Conservation (phyloP, 2,329 filamentous ascomycete species). For the Colletotrichum gloeosporioides region DNA sequence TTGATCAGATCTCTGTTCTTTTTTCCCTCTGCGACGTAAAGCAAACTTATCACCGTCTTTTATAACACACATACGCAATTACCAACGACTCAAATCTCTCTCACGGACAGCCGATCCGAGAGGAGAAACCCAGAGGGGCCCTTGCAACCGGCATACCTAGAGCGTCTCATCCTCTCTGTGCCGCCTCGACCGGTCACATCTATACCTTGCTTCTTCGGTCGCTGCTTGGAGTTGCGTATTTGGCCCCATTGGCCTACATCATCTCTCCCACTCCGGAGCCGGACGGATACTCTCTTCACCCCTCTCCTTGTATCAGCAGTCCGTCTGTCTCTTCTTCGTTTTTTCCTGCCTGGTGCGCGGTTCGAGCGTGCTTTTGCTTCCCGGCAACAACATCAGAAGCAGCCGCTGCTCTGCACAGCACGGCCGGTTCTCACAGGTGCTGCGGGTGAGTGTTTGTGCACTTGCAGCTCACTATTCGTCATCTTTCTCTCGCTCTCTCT, state of each 20-base stretch:
- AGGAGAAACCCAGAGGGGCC: neutral
- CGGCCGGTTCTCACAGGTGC: neutral
- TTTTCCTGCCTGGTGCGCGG: neutral
- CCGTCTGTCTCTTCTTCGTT: neutral
- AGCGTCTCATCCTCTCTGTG: constrained; percentile 10
- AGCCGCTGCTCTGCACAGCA: neutral
- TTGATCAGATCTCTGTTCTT: constrained; percentile 17
- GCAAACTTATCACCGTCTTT: neutral
- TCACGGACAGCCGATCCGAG: neutral
- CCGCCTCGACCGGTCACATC: constrained; percentile 19
- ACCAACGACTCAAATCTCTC: neutral
- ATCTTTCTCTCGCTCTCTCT: neutral
- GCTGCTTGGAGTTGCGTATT: neutral
- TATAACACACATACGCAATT: neutral
- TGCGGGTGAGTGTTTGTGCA: constrained; percentile 11
- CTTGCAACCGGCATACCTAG: constrained; percentile 8
- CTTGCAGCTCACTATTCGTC: constrained; percentile 1
- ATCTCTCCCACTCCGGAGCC: neutral
- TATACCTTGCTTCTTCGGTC: constrained; percentile 18
- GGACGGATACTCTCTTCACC: neutral
- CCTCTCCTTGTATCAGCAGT: neutral
- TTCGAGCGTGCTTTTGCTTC: constrained; percentile 13
- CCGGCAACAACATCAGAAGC: neutral
- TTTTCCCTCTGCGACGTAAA: constrained; percentile 9
- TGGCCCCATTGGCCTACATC: neutral